phyloP scores from a whole-genome alignment of 805 yeast species.

The Cyberlindnera xylosilytica region DNA sequence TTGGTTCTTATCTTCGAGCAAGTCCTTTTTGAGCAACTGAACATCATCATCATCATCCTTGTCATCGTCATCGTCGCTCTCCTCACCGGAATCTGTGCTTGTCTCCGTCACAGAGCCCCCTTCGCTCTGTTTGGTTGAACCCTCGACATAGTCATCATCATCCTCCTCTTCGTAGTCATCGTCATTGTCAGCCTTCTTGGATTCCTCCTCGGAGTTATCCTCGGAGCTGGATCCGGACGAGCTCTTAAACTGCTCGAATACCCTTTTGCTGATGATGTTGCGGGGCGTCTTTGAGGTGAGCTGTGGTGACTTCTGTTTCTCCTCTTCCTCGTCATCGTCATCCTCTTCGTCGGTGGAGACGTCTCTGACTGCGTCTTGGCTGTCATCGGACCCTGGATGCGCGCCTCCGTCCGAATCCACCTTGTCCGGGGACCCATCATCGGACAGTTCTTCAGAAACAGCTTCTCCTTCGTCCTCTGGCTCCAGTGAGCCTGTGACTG shows the following conservation, averaged over 20 bases:
- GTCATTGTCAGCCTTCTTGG: slow-evolving; percentile 24
- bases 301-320: slow-evolving; percentile 3
- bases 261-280: slow-evolving; percentile 22
- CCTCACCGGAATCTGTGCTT: not conserved
- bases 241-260: slow-evolving; percentile 20
- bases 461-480: slow-evolving; percentile 10
- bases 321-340: slow-evolving; percentile 22
- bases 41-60: slow-evolving; percentile 2
- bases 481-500: slow-evolving; percentile 2
- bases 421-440: slow-evolving; percentile 31
- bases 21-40: slow-evolving; percentile 23
- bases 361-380: slow-evolving; percentile 20
- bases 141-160: slow-evolving; percentile 15
- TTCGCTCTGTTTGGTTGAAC: slow-evolving; percentile 6
- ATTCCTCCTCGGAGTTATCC: slow-evolving; percentile 21
- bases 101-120: slow-evolving; percentile 13
- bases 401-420: slow-evolving; percentile 3
- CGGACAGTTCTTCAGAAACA: slow-evolving; percentile 11
- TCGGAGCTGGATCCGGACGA: slow-evolving; percentile 28
- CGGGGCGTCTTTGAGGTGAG: slow-evolving; percentile 17
- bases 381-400: slow-evolving; percentile 30
- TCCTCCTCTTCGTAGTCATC: slow-evolving; percentile 17
- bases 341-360: slow-evolving; percentile 1
- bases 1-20: slow-evolving; percentile 22
- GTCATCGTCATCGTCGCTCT: slow-evolving; percentile 8